Evolutionary conservation across 805 yeast genomes (phyloP).

Genomic region (Teunomyces barrocoloradensis): DNA sequence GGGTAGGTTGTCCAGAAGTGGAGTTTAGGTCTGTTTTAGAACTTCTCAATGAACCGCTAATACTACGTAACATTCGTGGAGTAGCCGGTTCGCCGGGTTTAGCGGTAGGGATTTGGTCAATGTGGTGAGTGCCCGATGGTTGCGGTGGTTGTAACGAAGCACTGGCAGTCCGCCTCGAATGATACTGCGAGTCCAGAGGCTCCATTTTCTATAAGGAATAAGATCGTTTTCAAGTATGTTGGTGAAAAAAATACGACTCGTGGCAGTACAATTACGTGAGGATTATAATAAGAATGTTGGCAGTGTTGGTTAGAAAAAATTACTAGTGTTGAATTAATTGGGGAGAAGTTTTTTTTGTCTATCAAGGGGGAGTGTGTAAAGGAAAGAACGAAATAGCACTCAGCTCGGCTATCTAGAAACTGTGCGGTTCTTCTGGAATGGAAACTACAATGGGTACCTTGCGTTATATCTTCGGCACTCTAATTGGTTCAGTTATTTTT

Average conservation of each 20-base stretch:
- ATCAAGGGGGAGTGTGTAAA: constrained; percentile 4
- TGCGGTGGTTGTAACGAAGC: constrained; percentile 1
- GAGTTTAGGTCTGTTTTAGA: constrained; percentile 11
- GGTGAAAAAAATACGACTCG: background rate
- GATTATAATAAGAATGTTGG: background rate
- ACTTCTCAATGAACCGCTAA: constrained; percentile 37
- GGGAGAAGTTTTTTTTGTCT: constrained; percentile 4
- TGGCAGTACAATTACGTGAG: background rate
- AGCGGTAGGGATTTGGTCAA: background rate
- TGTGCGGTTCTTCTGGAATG: too few relatives aligned
- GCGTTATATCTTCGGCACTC: background rate
- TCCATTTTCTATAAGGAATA: constrained; percentile 3
- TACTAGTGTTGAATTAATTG: background rate
- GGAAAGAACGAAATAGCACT: background rate
- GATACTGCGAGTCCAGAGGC: constrained; percentile 5
- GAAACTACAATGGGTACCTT: background rate
- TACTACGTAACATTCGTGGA: constrained; percentile 65
- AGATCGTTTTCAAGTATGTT: background rate
- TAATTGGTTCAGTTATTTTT: too few relatives aligned
- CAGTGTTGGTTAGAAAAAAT: background rate
- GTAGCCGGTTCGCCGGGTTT: constrained; percentile 53
- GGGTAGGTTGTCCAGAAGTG: constrained; percentile 8
- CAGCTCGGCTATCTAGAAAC: background rate
- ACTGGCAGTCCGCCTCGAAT: constrained; percentile 6
- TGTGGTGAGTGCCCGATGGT: background rate